Conservation (phyloP, 495 filamentous ascomycete genomes). For the Chaetomium tenue region DNA sequence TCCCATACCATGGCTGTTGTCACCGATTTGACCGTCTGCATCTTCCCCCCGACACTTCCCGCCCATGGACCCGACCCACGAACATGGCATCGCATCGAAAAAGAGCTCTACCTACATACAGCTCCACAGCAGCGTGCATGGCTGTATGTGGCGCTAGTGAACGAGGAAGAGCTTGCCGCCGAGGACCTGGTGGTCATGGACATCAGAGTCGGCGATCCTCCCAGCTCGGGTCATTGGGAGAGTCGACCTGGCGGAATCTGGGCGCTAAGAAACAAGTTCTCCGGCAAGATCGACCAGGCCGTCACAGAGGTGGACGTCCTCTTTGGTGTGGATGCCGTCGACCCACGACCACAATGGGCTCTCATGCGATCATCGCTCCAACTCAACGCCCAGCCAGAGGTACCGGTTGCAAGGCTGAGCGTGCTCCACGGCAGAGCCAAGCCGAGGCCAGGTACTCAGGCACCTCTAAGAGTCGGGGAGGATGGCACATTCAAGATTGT, state of each 20-base stretch:
- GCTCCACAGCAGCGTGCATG: background rate
- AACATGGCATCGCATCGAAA: slow-evolving; percentile 1
- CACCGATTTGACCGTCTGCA: background rate
- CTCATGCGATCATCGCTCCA: slow-evolving; percentile 9
- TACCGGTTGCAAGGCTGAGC: slow-evolving; percentile 6
- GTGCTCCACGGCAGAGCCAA: slow-evolving; percentile 4
- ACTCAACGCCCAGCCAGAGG: slow-evolving; percentile 1
- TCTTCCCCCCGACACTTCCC: background rate
- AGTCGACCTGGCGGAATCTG: slow-evolving; percentile 5
- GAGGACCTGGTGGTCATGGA: slow-evolving; percentile 7
- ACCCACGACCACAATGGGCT: slow-evolving; percentile 5
- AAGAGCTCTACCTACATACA: slow-evolving; percentile 8
- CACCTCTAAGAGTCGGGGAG: background rate
- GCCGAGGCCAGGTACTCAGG: slow-evolving; percentile 1
- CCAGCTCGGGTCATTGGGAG: slow-evolving; percentile 2
- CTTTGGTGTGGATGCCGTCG: slow-evolving; percentile 3
- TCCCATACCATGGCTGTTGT: background rate
- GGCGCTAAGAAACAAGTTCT: slow-evolving; percentile 5
- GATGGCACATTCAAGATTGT: slow-evolving; percentile 6
- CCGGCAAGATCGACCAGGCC: background rate
- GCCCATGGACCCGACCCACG: background rate
- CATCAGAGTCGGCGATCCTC: slow-evolving; percentile 1
- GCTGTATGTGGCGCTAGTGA: slow-evolving; percentile 4
- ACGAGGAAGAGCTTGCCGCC: slow-evolving; percentile 4
- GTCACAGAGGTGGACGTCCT: slow-evolving; percentile 8